Conservation (phyloP, 768 basidiomycete genomes). For the Russula emetica region DNA sequence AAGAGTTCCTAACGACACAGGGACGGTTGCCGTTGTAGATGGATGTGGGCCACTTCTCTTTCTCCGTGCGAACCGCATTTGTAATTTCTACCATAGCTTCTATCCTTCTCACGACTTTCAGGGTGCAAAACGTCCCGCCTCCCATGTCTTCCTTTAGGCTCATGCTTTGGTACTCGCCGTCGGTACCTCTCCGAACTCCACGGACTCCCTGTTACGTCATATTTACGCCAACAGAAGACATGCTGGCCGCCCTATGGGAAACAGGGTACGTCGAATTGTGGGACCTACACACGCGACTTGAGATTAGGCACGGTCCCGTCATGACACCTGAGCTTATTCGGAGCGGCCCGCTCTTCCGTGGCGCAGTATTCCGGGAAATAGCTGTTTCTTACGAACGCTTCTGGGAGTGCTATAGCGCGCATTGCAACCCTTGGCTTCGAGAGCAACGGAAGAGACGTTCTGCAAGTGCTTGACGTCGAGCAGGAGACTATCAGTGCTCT, state of each 20-base stretch:
- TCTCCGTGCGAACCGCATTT: background rate
- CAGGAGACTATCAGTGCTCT: background rate
- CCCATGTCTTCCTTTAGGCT: constrained; percentile 79
- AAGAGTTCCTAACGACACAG: constrained; percentile 67
- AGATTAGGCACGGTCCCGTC: constrained; percentile 51
- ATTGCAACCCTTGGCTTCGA: constrained; percentile 20
- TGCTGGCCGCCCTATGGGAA: constrained; percentile 66
- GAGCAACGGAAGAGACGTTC: constrained; percentile 12
- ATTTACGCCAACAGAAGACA: constrained; percentile 54
- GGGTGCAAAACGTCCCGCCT: constrained; percentile 94
- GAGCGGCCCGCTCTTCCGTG: constrained; percentile 21
- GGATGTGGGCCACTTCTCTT: constrained; percentile 55
- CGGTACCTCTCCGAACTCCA: constrained; percentile 49
- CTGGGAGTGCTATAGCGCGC: constrained; percentile 2
- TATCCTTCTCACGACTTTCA: constrained; percentile 86
- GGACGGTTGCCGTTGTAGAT: constrained; percentile 84
- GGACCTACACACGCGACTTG: constrained; percentile 59
- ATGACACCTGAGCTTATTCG: constrained; percentile 53
- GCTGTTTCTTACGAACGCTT: constrained; percentile 9
- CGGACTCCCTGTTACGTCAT: constrained; percentile 59
- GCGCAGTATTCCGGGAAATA: constrained; percentile 25
- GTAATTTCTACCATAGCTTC: constrained; percentile 44
- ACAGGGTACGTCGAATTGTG: constrained; percentile 66
- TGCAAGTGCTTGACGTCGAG: constrained; percentile 15
- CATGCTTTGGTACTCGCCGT: constrained; percentile 28